phyloP scores from a whole-genome alignment of 305 asterid species.

The Lippia alba region DNA sequence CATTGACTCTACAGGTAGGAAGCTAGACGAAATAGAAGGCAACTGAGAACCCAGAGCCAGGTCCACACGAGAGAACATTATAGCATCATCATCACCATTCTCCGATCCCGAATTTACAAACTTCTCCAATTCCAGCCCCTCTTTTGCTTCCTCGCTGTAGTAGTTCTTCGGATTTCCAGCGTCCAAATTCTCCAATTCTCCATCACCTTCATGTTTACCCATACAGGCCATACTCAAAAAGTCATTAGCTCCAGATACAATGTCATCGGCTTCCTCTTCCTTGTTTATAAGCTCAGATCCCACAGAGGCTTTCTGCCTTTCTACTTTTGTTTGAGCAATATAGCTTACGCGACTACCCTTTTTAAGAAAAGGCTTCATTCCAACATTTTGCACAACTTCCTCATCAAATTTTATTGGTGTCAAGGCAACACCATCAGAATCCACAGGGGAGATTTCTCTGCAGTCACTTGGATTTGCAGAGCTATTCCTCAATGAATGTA shows the following conservation, averaged over 20 bases:
- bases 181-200: slow-evolving; percentile 51
- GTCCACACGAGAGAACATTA: slow-evolving; percentile 57
- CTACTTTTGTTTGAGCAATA: slow-evolving; percentile 44
- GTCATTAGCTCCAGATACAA: slow-evolving; percentile 54
- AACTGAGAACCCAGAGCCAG: slow-evolving; percentile 62
- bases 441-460: slow-evolving; percentile 50
- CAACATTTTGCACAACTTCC: slow-evolving; percentile 50
- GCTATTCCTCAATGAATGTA: slow-evolving; percentile 58
- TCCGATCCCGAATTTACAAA: slow-evolving; percentile 56
- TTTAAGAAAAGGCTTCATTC: slow-evolving; percentile 56
- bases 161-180: slow-evolving; percentile 42
- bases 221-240: slow-evolving; percentile 29
- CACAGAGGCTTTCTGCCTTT: slow-evolving; percentile 48
- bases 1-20: slow-evolving; percentile 44
- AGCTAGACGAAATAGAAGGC: slow-evolving; percentile 43
- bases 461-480: slow-evolving; percentile 48
- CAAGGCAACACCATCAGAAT: slow-evolving; percentile 47
- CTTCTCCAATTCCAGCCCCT: slow-evolving; percentile 50
- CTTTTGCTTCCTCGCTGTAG: slow-evolving; percentile 49
- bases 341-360: slow-evolving; percentile 55
- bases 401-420: slow-evolving; percentile 44
- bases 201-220: slow-evolving; percentile 51
- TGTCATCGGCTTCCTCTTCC: slow-evolving; percentile 48
- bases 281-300: slow-evolving; percentile 39
- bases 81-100: slow-evolving; percentile 43